Evolutionary conservation across 2,329 filamentous ascomycete genomes (phyloP).

Genomic region (Phaeophleospora eucalypticola): DNA sequence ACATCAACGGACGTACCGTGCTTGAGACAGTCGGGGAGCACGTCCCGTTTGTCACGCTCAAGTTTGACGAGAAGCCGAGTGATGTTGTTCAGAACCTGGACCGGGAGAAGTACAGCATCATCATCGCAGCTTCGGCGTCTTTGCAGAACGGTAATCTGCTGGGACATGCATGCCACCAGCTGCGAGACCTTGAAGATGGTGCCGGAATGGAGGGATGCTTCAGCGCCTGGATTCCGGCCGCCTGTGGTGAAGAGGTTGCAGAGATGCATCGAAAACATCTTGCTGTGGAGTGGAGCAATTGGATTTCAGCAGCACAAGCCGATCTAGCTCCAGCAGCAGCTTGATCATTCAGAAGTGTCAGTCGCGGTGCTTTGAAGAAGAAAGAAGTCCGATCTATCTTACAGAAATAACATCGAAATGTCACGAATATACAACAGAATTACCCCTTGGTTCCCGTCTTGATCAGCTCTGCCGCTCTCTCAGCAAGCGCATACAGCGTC

Average conservation of each 20-base stretch:
- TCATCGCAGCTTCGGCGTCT: neutral
- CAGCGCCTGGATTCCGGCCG: conserved; percentile 8
- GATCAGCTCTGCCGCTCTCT: conserved; percentile 18
- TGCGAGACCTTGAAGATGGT: conserved; percentile 7
- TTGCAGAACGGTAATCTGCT: conserved; percentile 10
- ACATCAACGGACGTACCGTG: conserved; percentile 6
- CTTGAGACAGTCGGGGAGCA: conserved; percentile 8
- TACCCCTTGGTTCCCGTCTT: neutral
- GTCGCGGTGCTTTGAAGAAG: too few species aligned
- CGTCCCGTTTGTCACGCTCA: conserved; percentile 4
- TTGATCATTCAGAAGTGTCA: too few species aligned
- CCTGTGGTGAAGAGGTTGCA: conserved; percentile 4
- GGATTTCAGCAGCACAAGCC: conserved; percentile 5
- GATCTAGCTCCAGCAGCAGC: too few species aligned
- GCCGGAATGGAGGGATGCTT: conserved; percentile 7
- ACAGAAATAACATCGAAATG: too few species aligned
- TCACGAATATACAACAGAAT: too few species aligned
- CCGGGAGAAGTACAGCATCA: conserved; percentile 7
- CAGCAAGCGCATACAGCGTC: conserved; percentile 29
- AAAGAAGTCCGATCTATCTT: too few species aligned
- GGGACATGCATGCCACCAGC: conserved; percentile 11
- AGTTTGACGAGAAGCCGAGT: conserved; percentile 2
- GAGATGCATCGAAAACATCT: conserved; percentile 11
- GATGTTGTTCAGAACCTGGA: conserved; percentile 3
- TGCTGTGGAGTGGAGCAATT: conserved; percentile 10